Evolutionary conservation across 208 protist species (phyloP), one percentile per base, ranked within the genome.

Genomic region (Leishmania tarentolae): DNA sequence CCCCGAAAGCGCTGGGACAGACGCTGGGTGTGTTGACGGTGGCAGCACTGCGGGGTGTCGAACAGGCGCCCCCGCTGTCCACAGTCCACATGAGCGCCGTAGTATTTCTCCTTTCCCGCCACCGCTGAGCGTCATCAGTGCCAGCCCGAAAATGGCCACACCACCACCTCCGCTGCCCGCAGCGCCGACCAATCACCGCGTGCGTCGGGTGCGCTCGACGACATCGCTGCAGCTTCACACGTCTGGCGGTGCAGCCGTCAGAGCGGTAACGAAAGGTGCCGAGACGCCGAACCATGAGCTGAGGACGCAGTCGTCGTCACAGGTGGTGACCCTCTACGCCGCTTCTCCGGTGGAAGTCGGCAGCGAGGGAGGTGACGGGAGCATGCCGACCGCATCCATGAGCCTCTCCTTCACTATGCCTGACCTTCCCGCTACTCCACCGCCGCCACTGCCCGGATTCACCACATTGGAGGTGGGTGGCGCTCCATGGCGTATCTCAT

Each of bases 371-470:
- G 80, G 35, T 13, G 71, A 47, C 28, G 56, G 11, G 9, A 56
- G 28, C 46, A 2, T 31, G 35, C 50, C 53, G 53, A 65, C 73
- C 3, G 15, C 52, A 8, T 77, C 73, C 53, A 63, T 76, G n/a
- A 69, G 69, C n/a, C 63, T 81, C 3, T 86, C 82, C 6, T 79
- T 78, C 15, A 86, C 82, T 11, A 75, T 86, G 77, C 82, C 82
- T 1, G 82, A 86, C 65, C 72, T 86, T 44, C 44, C 63, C n/a
- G 71, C 68, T 37, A 82, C 73, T 9, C 52, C 82, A 28, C 82
- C 63, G 28, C 69, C 71, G 46, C 61, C 66, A 42, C 24, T 53
- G 8, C 46, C 50, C 24, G 65, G 66, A 7, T 47, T 65, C 50
- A 40, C 57, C 15, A 56, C 76, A 37, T 13, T 47, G 15, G 76